phyloP scores from a whole-genome alignment of 1,139 yeast genomes.

The Pichia sp. region DNA sequence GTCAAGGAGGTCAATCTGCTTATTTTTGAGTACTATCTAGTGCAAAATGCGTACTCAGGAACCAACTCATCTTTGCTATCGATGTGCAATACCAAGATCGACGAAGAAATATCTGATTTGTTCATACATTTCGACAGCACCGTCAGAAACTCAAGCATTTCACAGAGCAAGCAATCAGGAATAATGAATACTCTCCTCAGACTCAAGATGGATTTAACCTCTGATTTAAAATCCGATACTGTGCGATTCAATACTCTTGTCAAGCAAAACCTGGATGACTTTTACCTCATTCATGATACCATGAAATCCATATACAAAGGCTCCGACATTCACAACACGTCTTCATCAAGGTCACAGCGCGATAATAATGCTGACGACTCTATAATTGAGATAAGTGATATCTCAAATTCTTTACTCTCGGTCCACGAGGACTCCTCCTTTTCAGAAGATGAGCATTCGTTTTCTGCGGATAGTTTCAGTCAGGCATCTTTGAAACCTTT shows the following conservation, averaged over 20 bases:
- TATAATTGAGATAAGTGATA: constrained; percentile 11
- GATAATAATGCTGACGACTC: constrained; percentile 5
- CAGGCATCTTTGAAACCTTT: constrained; percentile 6
- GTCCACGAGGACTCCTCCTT: constrained; percentile 8
- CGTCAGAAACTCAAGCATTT: constrained; percentile 9
- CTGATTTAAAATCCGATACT: constrained; percentile 20
- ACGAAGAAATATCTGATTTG: constrained; percentile 12
- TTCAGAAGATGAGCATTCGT: constrained; percentile 7
- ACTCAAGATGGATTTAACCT: constrained; percentile 15
- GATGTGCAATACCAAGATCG: constrained; percentile 19
- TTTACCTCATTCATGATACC: constrained; percentile 21
- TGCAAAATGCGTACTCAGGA: constrained; percentile 12
- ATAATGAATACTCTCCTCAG: constrained; percentile 11
- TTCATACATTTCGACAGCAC: constrained; percentile 12
- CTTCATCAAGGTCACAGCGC: too few species aligned
- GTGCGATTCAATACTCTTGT: constrained; percentile 18
- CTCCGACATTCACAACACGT: neutral
- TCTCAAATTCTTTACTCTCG: constrained; percentile 8
- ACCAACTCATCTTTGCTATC: constrained; percentile 11
- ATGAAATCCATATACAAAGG: constrained; percentile 15
- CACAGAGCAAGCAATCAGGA: constrained; percentile 8
- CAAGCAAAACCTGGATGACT: constrained; percentile 22
- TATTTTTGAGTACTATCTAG: constrained; percentile 22
- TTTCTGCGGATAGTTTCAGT: neutral
- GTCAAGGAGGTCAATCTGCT: constrained; percentile 21